A percentile compares a stretch with the other conserved stretches of the same genome.
Conservation (phyloP, 2,329 filamentous ascomycete genomes). For the Cladosporium halotolerans region DNA sequence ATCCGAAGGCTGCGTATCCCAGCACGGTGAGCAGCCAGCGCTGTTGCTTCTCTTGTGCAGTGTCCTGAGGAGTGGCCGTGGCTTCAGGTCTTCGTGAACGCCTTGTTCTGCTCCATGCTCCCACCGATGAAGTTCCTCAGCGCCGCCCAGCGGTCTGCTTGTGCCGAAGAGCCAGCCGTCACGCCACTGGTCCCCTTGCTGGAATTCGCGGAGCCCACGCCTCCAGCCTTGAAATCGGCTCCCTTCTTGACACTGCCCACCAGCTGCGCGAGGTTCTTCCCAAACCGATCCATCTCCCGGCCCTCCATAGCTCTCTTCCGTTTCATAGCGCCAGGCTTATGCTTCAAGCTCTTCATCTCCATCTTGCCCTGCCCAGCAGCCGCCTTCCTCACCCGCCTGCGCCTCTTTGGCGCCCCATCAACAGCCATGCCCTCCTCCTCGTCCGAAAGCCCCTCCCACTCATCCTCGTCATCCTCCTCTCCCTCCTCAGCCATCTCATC, state of each 20-base stretch:
- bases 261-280: constrained; percentile 73
- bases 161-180: constrained; percentile 34
- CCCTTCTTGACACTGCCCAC: constrained; percentile 18
- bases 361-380: constrained; percentile 54
- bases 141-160: constrained; percentile 65
- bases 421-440: constrained; percentile 20
- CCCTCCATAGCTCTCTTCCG: constrained; percentile 72
- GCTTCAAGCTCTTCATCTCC: constrained; percentile 66
- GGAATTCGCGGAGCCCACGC: constrained; percentile 17
- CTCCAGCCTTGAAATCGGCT: constrained; percentile 11
- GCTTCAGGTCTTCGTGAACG: constrained; percentile 46
- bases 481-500: constrained; percentile 29
- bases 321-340: constrained; percentile 73
- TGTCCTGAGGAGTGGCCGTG: too few relatives aligned
- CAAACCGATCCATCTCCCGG: constrained; percentile 78
- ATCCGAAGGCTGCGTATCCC: too few relatives aligned
- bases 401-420: constrained; percentile 13
- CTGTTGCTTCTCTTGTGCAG: too few relatives aligned
- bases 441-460: constrained; percentile 30
- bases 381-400: constrained; percentile 3
- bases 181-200: constrained; percentile 7
- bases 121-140: constrained; percentile 75
- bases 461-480: constrained; percentile 35
- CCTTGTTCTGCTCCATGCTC: constrained; percentile 83
- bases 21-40: too few relatives aligned